A percentile compares a stretch with the other conserved stretches of the same genome.
Evolutionary conservation across 768 basidiomycete genomes (phyloP).

Genomic region (Podaxis sp.): DNA sequence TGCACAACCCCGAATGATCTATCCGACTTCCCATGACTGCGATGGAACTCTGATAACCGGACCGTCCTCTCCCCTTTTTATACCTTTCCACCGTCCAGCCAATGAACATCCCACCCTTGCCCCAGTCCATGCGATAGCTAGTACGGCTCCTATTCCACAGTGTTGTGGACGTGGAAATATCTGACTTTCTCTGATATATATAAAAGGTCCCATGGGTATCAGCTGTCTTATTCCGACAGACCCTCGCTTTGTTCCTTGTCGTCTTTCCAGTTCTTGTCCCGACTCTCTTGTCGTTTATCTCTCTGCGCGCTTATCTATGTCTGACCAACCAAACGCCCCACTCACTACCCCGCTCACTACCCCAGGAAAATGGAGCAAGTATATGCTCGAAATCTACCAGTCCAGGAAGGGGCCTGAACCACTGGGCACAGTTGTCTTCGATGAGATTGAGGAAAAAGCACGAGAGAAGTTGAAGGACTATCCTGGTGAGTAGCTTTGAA

Average conservation of each 20-base stretch:
- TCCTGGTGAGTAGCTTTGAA: slow-evolving; percentile 36
- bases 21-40: not conserved
- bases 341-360: not conserved
- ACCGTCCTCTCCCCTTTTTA: not conserved
- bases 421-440: slow-evolving; percentile 58
- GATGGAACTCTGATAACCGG: not conserved
- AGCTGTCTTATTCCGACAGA: not conserved
- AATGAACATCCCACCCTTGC: not conserved
- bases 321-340: not conserved
- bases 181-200: not conserved
- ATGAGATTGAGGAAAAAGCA: slow-evolving; percentile 67
- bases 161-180: not conserved
- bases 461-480: slow-evolving; percentile 59
- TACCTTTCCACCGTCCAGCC: not conserved
- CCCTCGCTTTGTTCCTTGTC: not conserved
- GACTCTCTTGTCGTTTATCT: not conserved
- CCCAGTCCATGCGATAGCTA: not conserved
- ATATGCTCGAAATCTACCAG: slow-evolving; percentile 38
- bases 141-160: not conserved
- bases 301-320: not conserved
- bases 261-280: not conserved
- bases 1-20: not conserved
- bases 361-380: slow-evolving; percentile 36
- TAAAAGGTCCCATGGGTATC: not conserved
- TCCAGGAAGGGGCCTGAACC: slow-evolving; percentile 39